A percentile compares a stretch with the other conserved stretches of the same genome.
These are phyloP conservation scores for Pleurotus tuoliensis DNA, from an alignment of 768 basidiomycete species.

Conservation along the genomic window DNA sequence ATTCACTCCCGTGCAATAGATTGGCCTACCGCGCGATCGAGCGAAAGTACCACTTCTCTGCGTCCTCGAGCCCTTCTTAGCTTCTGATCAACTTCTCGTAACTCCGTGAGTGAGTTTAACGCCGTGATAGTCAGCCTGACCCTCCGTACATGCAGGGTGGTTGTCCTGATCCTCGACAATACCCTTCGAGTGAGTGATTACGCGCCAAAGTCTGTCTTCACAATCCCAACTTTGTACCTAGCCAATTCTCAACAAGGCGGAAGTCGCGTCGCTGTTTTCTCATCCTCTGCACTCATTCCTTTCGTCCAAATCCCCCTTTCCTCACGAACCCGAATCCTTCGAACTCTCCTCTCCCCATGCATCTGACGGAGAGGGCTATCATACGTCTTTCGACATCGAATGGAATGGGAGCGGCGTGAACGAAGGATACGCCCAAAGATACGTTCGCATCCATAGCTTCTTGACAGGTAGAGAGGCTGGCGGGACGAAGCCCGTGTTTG, in stretches of 20 bases:
- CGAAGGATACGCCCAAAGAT: conserved; percentile 2
- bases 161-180: conserved; percentile 80
- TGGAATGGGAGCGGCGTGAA: conserved; percentile 36
- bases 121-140: neutral
- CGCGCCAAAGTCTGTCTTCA: neutral
- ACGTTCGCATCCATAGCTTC: conserved; percentile 68
- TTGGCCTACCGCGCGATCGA: conserved; percentile 75
- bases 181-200: conserved; percentile 54
- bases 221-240: conserved; percentile 20
- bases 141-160: conserved; percentile 51
- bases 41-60: conserved; percentile 73
- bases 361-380: conserved; percentile 35
- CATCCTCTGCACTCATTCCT: conserved; percentile 80
- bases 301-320: conserved; percentile 52
- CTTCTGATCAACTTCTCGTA: conserved; percentile 68
- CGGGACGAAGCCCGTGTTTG: conserved; percentile 86
- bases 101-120: conserved; percentile 77
- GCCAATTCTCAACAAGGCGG: conserved; percentile 77
- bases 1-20: conserved; percentile 36
- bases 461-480: conserved; percentile 82
- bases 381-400: conserved; percentile 55
- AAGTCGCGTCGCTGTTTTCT: conserved; percentile 81
- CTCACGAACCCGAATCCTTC: conserved; percentile 45
- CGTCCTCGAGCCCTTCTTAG: conserved; percentile 74
- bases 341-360: conserved; percentile 33